A percentile compares a stretch with the other conserved stretches of the same genome.
Conservation (phyloP, 495 filamentous ascomycete species). For the Clohesyomyces aquaticus region DNA sequence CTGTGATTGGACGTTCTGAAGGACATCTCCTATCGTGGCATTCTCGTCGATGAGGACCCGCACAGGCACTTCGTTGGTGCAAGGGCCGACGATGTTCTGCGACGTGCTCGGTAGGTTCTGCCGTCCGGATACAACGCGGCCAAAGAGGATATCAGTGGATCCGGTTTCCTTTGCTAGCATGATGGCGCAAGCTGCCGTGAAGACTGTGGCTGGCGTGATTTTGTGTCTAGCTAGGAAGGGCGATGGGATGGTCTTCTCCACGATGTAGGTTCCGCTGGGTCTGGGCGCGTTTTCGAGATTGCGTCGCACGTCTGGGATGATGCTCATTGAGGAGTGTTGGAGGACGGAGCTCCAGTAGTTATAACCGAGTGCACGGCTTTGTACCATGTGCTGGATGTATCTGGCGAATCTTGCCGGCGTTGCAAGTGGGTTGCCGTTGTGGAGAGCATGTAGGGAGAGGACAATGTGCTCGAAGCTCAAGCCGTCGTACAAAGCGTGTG, state of each 20-base stretch:
- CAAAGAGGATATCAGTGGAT: background rate
- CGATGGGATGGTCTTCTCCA: background rate
- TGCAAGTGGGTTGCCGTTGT: background rate
- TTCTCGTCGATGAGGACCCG: background rate
- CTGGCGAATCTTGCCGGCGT: background rate
- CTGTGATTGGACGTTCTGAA: background rate
- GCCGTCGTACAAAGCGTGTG: background rate
- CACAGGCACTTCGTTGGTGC: conserved; percentile 2
- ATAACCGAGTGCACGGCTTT: background rate
- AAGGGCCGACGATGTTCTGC: conserved; percentile 2
- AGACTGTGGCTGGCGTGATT: background rate
- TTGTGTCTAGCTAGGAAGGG: background rate
- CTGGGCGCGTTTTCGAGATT: background rate
- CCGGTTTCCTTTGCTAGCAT: conserved; percentile 1
- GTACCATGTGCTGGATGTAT: conserved; percentile 1
- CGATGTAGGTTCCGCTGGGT: background rate
- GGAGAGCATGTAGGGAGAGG: background rate
- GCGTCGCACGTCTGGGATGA: background rate
- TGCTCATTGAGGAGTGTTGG: background rate
- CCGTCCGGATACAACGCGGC: background rate
- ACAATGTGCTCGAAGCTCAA: conserved; percentile 1
- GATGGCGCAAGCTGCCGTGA: background rate
- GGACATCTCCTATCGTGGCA: background rate
- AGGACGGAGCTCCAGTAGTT: background rate
- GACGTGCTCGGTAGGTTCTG: background rate